Evolutionary conservation across 2,329 filamentous ascomycete genomes (phyloP).

Genomic region (Aureobasidium sp.): DNA sequence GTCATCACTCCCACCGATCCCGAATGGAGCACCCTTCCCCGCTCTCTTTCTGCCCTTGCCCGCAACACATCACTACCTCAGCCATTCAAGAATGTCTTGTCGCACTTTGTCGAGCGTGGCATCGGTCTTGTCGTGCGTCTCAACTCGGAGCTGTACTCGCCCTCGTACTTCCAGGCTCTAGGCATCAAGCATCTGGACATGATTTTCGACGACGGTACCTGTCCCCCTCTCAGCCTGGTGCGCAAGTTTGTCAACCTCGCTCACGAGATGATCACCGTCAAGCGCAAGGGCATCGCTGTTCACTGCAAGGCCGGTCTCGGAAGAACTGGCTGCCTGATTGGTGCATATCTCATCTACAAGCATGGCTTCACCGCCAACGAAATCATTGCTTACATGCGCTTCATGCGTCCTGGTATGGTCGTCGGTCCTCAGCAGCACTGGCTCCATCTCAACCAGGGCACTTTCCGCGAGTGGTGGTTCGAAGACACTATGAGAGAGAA

Average conservation of each 20-base stretch:
- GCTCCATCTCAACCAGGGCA: constrained; percentile 93
- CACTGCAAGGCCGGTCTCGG: constrained; percentile 98
- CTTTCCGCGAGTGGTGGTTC: constrained; percentile 97
- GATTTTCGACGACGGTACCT: constrained; percentile 99
- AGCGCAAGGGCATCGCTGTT: constrained; percentile 89
- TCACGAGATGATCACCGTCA: constrained; percentile 86
- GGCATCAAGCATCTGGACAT: constrained; percentile 96
- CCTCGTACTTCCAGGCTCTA: constrained; percentile 92
- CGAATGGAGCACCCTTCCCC: constrained; percentile 66
- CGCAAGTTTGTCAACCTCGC: constrained; percentile 91
- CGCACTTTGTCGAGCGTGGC: constrained; percentile 79
- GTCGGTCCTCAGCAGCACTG: constrained; percentile 98
- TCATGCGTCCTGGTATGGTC: constrained; percentile 98
- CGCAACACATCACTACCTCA: constrained; percentile 60
- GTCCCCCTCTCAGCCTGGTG: constrained; percentile 80
- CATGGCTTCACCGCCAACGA: constrained; percentile 97
- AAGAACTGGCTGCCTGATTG: constrained; percentile 91
- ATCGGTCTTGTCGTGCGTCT: constrained; percentile 90
- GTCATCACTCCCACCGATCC: constrained; percentile 67
- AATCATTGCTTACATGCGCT: constrained; percentile 93
- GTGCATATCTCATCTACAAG: constrained; percentile 94
- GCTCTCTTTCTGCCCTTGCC: constrained; percentile 65
- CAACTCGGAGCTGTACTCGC: constrained; percentile 92
- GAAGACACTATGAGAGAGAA: constrained; percentile 75
- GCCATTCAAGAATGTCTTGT: constrained; percentile 93